Evolutionary conservation across 2,329 filamentous ascomycete genomes (phyloP).

Genomic region (Diaporthe longicolla): DNA sequence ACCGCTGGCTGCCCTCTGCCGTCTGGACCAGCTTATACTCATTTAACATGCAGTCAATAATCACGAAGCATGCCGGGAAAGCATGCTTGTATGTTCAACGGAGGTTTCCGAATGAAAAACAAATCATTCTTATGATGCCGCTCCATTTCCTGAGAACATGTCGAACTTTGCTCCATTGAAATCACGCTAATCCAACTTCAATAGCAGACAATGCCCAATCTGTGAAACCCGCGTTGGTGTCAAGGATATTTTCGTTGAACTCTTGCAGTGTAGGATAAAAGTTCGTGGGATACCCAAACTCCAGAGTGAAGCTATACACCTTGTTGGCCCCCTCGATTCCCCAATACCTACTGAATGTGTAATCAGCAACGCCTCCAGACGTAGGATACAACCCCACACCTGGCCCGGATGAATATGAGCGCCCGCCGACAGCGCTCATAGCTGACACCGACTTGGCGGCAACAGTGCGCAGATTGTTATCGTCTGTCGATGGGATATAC

Average conservation of each 20-base stretch:
- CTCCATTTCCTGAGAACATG: too few species aligned
- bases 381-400: conserved; percentile 6
- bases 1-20: too few species aligned
- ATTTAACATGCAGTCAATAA: too few species aligned
- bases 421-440: not conserved
- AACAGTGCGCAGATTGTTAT: not conserved
- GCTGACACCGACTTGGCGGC: not conserved
- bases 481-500: conserved; percentile 1
- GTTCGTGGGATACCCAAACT: conserved; percentile 18
- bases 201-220: conserved; percentile 11
- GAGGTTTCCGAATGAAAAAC: too few species aligned
- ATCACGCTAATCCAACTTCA: not conserved
- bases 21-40: too few species aligned
- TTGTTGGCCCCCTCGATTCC: conserved; percentile 17
- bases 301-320: conserved; percentile 9
- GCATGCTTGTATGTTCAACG: too few species aligned
- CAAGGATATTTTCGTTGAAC: conserved; percentile 13
- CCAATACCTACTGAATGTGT: conserved; percentile 15
- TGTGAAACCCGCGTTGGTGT: conserved; percentile 15
- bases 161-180: not conserved
- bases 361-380: conserved; percentile 10
- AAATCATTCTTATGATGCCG: too few species aligned
- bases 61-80: too few species aligned
- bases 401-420: conserved; percentile 3
- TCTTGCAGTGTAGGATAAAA: conserved; percentile 8